Conservation (phyloP, 2,329 filamentous ascomycete genomes). For the Neoarthrinium moseri region DNA sequence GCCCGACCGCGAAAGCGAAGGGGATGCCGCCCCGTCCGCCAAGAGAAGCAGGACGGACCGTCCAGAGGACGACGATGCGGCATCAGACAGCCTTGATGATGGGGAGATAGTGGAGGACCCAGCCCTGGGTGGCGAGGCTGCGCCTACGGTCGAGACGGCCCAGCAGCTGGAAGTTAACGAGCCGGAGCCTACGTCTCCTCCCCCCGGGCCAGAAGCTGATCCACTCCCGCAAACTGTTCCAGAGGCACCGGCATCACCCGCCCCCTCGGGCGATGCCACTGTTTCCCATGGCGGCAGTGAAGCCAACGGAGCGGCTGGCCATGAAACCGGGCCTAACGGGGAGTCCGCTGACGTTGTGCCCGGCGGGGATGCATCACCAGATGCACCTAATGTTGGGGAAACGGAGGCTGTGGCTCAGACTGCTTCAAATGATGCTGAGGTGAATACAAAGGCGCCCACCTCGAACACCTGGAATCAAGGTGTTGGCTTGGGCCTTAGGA, state of each 20-base stretch:
- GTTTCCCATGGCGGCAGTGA: background rate
- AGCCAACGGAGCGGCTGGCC: background rate
- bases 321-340: background rate
- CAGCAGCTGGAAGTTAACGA: background rate
- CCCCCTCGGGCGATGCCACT: too few species aligned
- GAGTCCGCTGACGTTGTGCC: background rate
- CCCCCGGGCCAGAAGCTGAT: background rate
- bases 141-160: background rate
- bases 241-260: too few species aligned
- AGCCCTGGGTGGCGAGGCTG: background rate
- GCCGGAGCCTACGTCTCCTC: background rate
- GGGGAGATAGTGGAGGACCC: slow-evolving; percentile 27
- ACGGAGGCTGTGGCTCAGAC: background rate
- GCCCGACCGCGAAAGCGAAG: slow-evolving; percentile 16
- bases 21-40: slow-evolving; percentile 7
- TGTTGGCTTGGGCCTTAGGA: slow-evolving; percentile 22
- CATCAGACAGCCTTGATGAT: slow-evolving; percentile 26
- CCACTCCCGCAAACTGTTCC: too few species aligned
- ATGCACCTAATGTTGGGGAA: background rate
- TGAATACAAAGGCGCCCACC: slow-evolving; percentile 2
- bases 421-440: background rate
- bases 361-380: background rate
- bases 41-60: slow-evolving; percentile 23
- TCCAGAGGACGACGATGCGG: slow-evolving; percentile 11
- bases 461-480: slow-evolving; percentile 25